Evolutionary conservation across 2,329 filamentous ascomycete species (phyloP).

Genomic region (Nemania sp.): DNA sequence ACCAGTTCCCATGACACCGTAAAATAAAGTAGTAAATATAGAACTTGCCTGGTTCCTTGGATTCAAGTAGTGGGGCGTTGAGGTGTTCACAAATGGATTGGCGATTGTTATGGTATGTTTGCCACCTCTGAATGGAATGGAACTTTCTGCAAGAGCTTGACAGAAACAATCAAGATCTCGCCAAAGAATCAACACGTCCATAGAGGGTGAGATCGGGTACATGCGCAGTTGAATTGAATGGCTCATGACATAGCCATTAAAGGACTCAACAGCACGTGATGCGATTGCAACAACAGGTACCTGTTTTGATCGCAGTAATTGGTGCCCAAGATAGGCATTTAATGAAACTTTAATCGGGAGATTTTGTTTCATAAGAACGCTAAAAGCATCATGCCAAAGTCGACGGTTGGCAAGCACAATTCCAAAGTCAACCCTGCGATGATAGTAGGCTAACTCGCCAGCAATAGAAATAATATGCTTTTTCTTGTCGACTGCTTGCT

Average conservation of each 20-base stretch:
- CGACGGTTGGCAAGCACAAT: constrained; percentile 8
- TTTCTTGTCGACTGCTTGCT: constrained; percentile 1
- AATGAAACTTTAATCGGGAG: constrained; percentile 1
- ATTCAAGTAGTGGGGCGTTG: constrained; percentile 6
- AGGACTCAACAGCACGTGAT: neutral
- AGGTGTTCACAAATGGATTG: constrained; percentile 7
- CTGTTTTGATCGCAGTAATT: constrained; percentile 1
- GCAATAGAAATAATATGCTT: constrained; percentile 6
- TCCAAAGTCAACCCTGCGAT: constrained; percentile 1
- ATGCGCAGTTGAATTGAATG: constrained; percentile 2
- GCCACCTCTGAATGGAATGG: neutral
- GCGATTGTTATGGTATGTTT: constrained; percentile 7
- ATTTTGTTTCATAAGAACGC: neutral
- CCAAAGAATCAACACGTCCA: constrained; percentile 2
- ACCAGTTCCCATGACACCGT: neutral
- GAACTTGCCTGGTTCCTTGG: constrained; percentile 3
- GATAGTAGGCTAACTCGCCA: neutral
- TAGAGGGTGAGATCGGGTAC: neutral
- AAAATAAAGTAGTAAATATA: neutral
- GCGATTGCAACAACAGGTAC: constrained; percentile 7
- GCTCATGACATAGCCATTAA: constrained; percentile 12
- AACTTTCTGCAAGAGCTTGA: neutral
- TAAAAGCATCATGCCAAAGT: neutral
- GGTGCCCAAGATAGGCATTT: neutral
- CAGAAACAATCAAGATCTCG: constrained; percentile 15